A percentile compares a stretch with the other conserved stretches of the same genome.
Conservation (phyloP, 805 yeast genomes). For the Sugiyamaella chiloensis region DNA sequence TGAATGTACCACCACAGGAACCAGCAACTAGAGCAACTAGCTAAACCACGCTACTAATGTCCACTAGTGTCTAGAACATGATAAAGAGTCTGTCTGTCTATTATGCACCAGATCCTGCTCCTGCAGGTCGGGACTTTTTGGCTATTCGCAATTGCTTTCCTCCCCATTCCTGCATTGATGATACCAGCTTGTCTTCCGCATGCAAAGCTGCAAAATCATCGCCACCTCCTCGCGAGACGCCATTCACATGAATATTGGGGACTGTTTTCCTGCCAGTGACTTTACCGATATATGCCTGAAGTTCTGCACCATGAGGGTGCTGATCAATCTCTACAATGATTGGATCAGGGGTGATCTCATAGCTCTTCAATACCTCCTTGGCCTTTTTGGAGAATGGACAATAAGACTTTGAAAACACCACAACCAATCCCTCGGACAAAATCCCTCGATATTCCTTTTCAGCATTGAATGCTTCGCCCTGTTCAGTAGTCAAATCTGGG, state of each 20-base stretch:
- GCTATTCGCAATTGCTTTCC: slow-evolving; percentile 25
- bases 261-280: slow-evolving; percentile 81
- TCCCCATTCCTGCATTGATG: slow-evolving; percentile 55
- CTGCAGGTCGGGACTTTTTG: slow-evolving; percentile 19
- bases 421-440: slow-evolving; percentile 54
- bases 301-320: slow-evolving; percentile 68
- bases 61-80: too few species aligned
- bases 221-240: slow-evolving; percentile 78
- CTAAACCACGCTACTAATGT: too few species aligned
- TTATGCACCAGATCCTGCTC: too few species aligned
- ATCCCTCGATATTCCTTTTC: slow-evolving; percentile 55
- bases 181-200: slow-evolving; percentile 50
- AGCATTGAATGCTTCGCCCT: slow-evolving; percentile 43
- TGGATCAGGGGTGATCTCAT: slow-evolving; percentile 70
- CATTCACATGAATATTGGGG: slow-evolving; percentile 80
- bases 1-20: too few species aligned
- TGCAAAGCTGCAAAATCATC: slow-evolving; percentile 74
- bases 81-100: too few species aligned
- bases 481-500: slow-evolving; percentile 24
- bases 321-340: slow-evolving; percentile 76
- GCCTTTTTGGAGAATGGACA: slow-evolving; percentile 70
- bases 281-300: slow-evolving; percentile 68
- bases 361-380: slow-evolving; percentile 65
- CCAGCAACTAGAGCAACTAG: too few species aligned
- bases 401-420: slow-evolving; percentile 50